Conservation (phyloP, 495 filamentous ascomycete species). For the Trichocladium uniseriatum region DNA sequence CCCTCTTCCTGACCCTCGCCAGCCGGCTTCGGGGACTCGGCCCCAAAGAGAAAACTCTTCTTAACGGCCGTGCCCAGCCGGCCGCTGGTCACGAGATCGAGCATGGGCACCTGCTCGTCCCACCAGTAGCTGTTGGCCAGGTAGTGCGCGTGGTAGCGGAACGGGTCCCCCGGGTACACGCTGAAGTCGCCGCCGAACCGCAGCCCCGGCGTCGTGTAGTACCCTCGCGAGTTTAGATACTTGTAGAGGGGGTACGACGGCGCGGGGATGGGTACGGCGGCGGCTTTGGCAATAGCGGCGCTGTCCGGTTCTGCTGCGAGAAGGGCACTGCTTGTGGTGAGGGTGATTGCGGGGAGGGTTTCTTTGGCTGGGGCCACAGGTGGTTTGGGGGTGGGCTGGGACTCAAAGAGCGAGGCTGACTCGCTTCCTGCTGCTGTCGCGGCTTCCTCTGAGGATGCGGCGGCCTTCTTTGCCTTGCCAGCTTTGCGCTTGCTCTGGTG, state of each 20-base stretch:
- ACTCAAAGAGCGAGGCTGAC: slow-evolving; percentile 38
- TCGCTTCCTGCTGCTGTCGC: slow-evolving; percentile 14
- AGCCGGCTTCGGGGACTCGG: slow-evolving; percentile 19
- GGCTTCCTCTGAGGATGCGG: slow-evolving; percentile 12
- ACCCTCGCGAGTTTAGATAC: slow-evolving; percentile 68
- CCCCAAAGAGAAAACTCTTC: slow-evolving; percentile 86
- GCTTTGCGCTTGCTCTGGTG: slow-evolving; percentile 26
- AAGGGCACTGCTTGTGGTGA: slow-evolving; percentile 18
- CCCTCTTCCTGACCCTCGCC: background rate
- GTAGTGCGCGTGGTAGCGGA: slow-evolving; percentile 93
- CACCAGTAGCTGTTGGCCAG: slow-evolving; percentile 66
- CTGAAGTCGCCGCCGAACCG: slow-evolving; percentile 92
- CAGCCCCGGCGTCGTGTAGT: slow-evolving; percentile 83
- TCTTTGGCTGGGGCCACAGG: background rate
- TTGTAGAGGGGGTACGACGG: slow-evolving; percentile 55
- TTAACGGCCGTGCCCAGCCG: slow-evolving; percentile 89
- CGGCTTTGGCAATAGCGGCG: no score
- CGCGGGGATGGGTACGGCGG: slow-evolving; percentile 36
- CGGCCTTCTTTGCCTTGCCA: slow-evolving; percentile 9
- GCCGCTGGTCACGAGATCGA: slow-evolving; percentile 77
- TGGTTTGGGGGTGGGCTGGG: slow-evolving; percentile 2
- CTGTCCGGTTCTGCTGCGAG: no score
- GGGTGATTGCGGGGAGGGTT: slow-evolving; percentile 18
- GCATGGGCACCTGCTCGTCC: slow-evolving; percentile 76
- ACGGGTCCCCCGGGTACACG: slow-evolving; percentile 88